Evolutionary conservation across 768 basidiomycete species (phyloP).

Genomic region (Lentinula aciculospora): DNA sequence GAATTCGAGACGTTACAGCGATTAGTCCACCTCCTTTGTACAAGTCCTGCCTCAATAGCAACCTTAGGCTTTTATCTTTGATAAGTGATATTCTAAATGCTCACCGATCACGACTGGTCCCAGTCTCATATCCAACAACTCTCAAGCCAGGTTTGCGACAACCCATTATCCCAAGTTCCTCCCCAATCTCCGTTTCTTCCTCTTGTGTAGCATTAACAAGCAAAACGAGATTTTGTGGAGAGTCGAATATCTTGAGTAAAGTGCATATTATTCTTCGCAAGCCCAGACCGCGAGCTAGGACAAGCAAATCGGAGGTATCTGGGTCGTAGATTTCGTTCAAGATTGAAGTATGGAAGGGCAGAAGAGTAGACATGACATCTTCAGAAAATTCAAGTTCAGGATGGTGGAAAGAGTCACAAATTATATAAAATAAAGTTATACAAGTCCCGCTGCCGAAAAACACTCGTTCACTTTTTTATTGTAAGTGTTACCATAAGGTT

Average conservation of each 20-base stretch:
- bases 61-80: background rate
- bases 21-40: slow-evolving; percentile 88
- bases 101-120: slow-evolving; percentile 64
- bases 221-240: slow-evolving; percentile 75
- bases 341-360: slow-evolving; percentile 66
- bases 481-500: too few relatives aligned
- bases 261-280: slow-evolving; percentile 79
- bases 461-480: too few relatives aligned
- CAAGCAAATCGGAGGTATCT: slow-evolving; percentile 60
- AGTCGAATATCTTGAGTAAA: slow-evolving; percentile 89
- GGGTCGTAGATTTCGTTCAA: slow-evolving; percentile 71
- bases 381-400: background rate
- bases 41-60: slow-evolving; percentile 64
- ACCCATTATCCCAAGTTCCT: slow-evolving; percentile 90
- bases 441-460: too few relatives aligned
- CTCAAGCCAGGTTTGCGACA: slow-evolving; percentile 83
- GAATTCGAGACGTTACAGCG: slow-evolving; percentile 88
- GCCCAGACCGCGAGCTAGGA: slow-evolving; percentile 90
- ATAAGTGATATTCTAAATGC: slow-evolving; percentile 14
- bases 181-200: slow-evolving; percentile 88
- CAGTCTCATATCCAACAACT: slow-evolving; percentile 78
- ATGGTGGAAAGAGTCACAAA: background rate
- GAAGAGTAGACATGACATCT: slow-evolving; percentile 38
- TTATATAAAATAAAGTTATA: too few relatives aligned
- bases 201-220: slow-evolving; percentile 80